A percentile compares a stretch with the other conserved stretches of the same genome.
Evolutionary conservation across 192 early-diverging fungal genomes (phyloP).

Genomic region (Coemansia sp.): DNA sequence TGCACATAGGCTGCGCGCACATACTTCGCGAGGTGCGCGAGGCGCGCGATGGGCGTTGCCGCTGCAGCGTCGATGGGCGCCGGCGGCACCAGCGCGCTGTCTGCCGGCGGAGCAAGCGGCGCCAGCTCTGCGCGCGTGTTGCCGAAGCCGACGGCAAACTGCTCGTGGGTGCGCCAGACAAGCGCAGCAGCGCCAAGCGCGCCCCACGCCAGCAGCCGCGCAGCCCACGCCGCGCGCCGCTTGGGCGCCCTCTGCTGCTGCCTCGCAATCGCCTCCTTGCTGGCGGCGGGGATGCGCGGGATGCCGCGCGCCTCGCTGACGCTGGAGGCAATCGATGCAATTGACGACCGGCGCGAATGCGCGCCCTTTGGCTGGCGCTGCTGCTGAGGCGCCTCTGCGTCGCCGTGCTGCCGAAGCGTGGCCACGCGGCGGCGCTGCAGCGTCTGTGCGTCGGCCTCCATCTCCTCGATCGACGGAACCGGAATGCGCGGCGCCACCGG

Average conservation of each 20-base stretch:
- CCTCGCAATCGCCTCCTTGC: neutral
- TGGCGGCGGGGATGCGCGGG: constrained; percentile 25
- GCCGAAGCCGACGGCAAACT: constrained; percentile 45
- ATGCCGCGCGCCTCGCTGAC: constrained; percentile 44
- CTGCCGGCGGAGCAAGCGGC: constrained; percentile 18
- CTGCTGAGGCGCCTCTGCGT: constrained; percentile 8
- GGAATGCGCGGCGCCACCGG: constrained; percentile 35
- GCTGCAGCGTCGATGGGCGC: neutral
- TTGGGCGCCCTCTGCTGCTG: neutral
- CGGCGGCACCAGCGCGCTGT: constrained; percentile 20
- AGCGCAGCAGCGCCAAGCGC: constrained; percentile 10
- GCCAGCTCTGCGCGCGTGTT: constrained; percentile 34
- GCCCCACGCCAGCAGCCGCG: constrained; percentile 18
- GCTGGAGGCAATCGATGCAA: constrained; percentile 38
- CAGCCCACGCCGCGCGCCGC: constrained; percentile 12
- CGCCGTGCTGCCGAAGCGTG: constrained; percentile 43
- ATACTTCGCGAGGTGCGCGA: constrained; percentile 13
- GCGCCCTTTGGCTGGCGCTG: neutral
- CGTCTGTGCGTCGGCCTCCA: constrained; percentile 25
- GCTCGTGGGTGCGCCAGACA: constrained; percentile 40
- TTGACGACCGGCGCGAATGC: constrained; percentile 49
- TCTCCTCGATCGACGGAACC: constrained; percentile 17
- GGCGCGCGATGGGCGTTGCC: constrained; percentile 19
- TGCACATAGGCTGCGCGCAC: constrained; percentile 23
- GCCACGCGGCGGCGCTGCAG: constrained; percentile 54